Evolutionary conservation across 2,329 filamentous ascomycete genomes (phyloP).

Genomic region (Pseudogymnoascus sp.): DNA sequence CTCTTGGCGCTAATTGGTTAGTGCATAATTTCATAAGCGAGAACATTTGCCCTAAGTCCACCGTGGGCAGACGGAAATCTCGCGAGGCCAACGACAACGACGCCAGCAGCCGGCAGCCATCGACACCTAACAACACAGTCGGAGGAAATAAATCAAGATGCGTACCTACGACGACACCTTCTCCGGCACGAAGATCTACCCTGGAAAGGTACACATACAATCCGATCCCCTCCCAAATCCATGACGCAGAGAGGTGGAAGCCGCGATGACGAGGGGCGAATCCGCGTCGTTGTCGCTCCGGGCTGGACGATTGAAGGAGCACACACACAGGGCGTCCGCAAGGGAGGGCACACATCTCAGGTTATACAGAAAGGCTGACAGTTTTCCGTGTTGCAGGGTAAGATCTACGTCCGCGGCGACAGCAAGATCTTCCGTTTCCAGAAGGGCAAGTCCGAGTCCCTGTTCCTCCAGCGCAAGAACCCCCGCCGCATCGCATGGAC

Average conservation of each 20-base stretch:
- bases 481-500: slow-evolving; percentile 99
- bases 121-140: slow-evolving; percentile 8
- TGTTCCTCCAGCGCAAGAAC: slow-evolving; percentile 99
- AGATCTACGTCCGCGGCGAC: slow-evolving; percentile 98
- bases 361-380: slow-evolving; percentile 23
- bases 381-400: slow-evolving; percentile 59
- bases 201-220: slow-evolving; percentile 61
- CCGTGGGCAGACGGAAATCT: slow-evolving; percentile 8
- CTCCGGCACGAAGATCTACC: slow-evolving; percentile 73
- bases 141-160: slow-evolving; percentile 9
- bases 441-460: slow-evolving; percentile 98
- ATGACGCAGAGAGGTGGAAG: slow-evolving; percentile 4
- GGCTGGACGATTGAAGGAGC: background rate
- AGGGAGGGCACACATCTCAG: slow-evolving; percentile 1
- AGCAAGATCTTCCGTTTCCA: slow-evolving; percentile 99
- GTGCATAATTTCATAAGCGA: slow-evolving; percentile 9
- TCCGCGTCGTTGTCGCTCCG: background rate
- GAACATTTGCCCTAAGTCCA: slow-evolving; percentile 9
- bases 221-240: slow-evolving; percentile 17
- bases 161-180: slow-evolving; percentile 63
- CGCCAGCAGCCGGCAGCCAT: slow-evolving; percentile 8
- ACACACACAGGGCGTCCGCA: background rate
- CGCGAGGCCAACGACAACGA: slow-evolving; percentile 9
- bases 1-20: slow-evolving; percentile 9
- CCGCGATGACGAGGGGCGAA: slow-evolving; percentile 10